phyloP scores from a whole-genome alignment of 1,284 basidiomycete genomes.

The Apiotrichum gamsii region DNA sequence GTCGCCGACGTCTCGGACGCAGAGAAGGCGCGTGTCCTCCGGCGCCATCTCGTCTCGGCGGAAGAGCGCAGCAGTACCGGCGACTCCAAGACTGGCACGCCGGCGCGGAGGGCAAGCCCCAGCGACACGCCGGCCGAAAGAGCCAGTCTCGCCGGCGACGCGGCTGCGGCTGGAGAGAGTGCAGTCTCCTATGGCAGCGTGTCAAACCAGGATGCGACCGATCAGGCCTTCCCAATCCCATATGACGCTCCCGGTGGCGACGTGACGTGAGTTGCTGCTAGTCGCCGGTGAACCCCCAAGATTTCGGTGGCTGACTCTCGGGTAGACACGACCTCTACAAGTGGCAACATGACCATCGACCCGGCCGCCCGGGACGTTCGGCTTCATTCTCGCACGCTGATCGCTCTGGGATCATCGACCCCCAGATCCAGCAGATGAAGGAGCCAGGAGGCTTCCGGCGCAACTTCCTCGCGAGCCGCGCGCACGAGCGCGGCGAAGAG shows the following conservation, averaged over 20 bases:
- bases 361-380: constrained; percentile 53
- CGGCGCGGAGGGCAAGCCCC: not conserved
- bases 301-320: not conserved
- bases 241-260: constrained; percentile 80
- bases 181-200: constrained; percentile 14
- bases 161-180: constrained; percentile 7
- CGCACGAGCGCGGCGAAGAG: constrained; percentile 60
- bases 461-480: constrained; percentile 70
- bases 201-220: constrained; percentile 15
- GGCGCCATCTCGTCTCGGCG: constrained; percentile 70
- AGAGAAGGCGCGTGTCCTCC: constrained; percentile 73
- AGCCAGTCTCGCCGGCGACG: constrained; percentile 1
- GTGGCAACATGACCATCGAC: constrained; percentile 72
- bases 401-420: constrained; percentile 52
- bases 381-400: constrained; percentile 63
- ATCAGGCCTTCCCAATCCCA: constrained; percentile 71
- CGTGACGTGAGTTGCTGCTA: constrained; percentile 77
- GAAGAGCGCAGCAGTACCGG: constrained; percentile 54
- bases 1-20: constrained; percentile 54
- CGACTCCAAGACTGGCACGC: constrained; percentile 7
- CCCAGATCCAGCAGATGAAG: constrained; percentile 81
- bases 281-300: no score
- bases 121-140: constrained; percentile 7
- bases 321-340: constrained; percentile 85
- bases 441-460: constrained; percentile 89